Base-by-base conservation (phyloP, 139 green algal genomes). In the Gonium pectorale region DNA sequence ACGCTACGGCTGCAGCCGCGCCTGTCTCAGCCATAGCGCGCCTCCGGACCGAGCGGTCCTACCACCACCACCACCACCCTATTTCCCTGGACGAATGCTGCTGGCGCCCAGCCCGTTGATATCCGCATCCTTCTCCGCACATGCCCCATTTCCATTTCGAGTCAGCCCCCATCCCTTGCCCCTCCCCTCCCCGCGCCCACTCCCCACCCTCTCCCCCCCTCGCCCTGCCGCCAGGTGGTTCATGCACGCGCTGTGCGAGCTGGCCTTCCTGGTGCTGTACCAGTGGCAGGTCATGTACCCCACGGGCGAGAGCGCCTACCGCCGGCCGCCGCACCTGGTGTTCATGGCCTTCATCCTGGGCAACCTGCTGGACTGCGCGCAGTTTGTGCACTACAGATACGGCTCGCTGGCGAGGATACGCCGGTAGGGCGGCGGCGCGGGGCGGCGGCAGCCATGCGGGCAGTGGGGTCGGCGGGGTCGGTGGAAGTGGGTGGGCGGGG, bases 281-380 rank as follows among this genome's bases (percentile, higher is more conserved):
- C 78, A 84, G 78, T 84, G 62, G 78, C 78, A 84, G 60, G 63
- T 84, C 43, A 84, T 74, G 78, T 84, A 75, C 43, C 78, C 78
- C 1, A 2, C n/a, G 31, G 6, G 6, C 21, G 43, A 64, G 5
- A 21, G 22, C 2, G 11, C 1, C 35, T n/a, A 71, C 31, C 66
- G 79, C 44, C 29, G 13, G 19, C 17, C 29, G 27, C 6, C 67
- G 24, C 78, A 84, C 63, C 31, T 72, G 5, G 54, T 86, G 21
- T 81, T 86, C 38, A 8, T 69, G 29, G 15, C n/a, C 67, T 66
- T 80, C 41, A 79, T 86, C 38, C 26, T 64, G n/a, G 80, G 80
- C 67, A 86, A 86, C 80, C 80, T 86, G 19, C 52, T 80, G 52
- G 80, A 86, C 51, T 51, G 66, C n/a, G 68, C 54, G 54, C 80